phyloP scores from a whole-genome alignment of 495 filamentous ascomycete genomes.

The Astrothelium macrocarpum region DNA sequence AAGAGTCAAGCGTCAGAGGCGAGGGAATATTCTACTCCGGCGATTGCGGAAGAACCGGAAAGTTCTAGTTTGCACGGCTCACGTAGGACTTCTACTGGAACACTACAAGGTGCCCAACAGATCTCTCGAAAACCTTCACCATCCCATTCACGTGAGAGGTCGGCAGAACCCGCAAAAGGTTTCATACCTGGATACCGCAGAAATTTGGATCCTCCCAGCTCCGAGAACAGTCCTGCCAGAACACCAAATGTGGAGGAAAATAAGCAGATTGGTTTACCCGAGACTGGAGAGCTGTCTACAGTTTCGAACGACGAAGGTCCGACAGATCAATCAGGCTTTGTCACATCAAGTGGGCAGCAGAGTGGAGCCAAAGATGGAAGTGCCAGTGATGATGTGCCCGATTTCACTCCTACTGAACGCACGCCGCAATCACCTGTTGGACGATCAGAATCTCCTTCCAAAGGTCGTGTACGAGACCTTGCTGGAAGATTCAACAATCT shows the following conservation, averaged over 20 bases:
- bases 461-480: slow-evolving; percentile 39
- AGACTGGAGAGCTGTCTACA: slow-evolving; percentile 7
- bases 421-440: slow-evolving; percentile 7
- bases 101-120: slow-evolving; percentile 17
- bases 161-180: slow-evolving; percentile 13
- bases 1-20: slow-evolving; percentile 7
- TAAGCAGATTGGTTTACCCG: slow-evolving; percentile 12
- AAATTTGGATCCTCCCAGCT: slow-evolving; percentile 51
- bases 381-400: not conserved
- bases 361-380: not conserved
- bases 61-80: slow-evolving; percentile 17
- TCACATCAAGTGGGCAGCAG: not conserved
- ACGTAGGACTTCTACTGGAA: slow-evolving; percentile 30
- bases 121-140: slow-evolving; percentile 29
- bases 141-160: slow-evolving; percentile 26
- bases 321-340: not conserved
- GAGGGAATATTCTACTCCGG: slow-evolving; percentile 42
- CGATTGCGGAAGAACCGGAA: slow-evolving; percentile 45
- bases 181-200: slow-evolving; percentile 49
- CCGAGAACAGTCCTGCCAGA: slow-evolving; percentile 53
- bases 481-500: slow-evolving; percentile 38
- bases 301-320: not conserved
- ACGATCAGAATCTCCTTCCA: slow-evolving; percentile 34
- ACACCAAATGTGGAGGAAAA: slow-evolving; percentile 40
- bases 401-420: not conserved